These are phyloP conservation scores for Aphanomyces astaci DNA, from an alignment of 352 stramenopile genomes.

Conservation along the genomic window DNA sequence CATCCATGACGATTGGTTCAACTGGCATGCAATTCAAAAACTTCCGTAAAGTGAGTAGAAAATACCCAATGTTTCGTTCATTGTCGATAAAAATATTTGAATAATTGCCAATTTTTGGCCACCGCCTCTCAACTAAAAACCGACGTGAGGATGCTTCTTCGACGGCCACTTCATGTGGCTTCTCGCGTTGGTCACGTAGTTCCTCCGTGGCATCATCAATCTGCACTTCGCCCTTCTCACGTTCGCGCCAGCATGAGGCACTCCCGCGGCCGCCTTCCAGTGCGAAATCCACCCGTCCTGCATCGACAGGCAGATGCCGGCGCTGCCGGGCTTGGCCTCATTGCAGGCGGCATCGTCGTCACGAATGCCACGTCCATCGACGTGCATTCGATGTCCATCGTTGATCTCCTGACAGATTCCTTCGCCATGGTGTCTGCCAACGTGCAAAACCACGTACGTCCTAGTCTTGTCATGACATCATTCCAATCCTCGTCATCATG, in stretches of 20 bases:
- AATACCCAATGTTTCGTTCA: not conserved
- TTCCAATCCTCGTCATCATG: too few species aligned
- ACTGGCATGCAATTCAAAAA: too few species aligned
- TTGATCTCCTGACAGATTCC: slow-evolving; percentile 7
- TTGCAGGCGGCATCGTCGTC: not conserved
- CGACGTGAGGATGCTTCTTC: too few species aligned
- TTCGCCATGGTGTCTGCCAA: not conserved
- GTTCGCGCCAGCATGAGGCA: not conserved
- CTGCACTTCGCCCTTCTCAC: not conserved
- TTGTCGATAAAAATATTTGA: not conserved
- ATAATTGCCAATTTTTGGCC: too few species aligned
- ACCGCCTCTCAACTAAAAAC: too few species aligned
- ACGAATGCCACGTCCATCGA: not conserved
- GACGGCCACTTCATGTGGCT: not conserved
- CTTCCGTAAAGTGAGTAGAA: too few species aligned
- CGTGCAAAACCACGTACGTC: slow-evolving; percentile 1
- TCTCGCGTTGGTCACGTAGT: not conserved
- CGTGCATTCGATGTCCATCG: slow-evolving; percentile 2
- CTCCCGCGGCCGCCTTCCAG: not conserved
- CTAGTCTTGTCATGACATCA: too few species aligned
- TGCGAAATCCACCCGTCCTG: not conserved
- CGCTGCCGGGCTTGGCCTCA: not conserved
- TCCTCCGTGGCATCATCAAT: not conserved
- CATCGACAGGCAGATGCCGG: not conserved
- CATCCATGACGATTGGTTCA: not conserved